Base-by-base conservation (phyloP, 2,329 filamentous ascomycete species). In the Sporothrix dimorphospora region DNA sequence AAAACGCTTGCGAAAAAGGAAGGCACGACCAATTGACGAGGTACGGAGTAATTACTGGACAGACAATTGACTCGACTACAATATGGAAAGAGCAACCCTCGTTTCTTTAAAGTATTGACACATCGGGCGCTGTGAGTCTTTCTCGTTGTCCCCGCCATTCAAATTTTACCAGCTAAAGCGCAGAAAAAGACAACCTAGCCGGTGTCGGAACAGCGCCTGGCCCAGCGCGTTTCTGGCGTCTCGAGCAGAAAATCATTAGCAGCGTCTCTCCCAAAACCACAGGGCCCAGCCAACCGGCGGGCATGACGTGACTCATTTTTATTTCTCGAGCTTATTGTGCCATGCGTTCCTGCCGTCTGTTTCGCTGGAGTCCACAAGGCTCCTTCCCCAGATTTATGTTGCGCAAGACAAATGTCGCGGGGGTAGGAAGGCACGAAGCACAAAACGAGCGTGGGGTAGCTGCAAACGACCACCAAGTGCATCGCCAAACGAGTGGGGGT, bases 131-230 rank as follows among this genome's bases (percentile, higher is more conserved):
- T 34, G 38, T 71, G 57, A 57, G 59, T 71, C 69, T 30, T 47
- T 21, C 57, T 21, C 40, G 38, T n/a, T 24, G 42, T n/a, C 69
- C 45, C 66, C 59, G 59, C 59, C 59, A 65, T 69, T 69, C 30
- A 57, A 69, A 42, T 55, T 71, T 51, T 71, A 38, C 38, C 51
- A 68, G 40, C 53, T 66, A 71, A 55, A 63, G 55, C 69, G 30
- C 55, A 30, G 45, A 61, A 47, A 16, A 61, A 40, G 14, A 45
- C 21, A 45, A 59, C 55, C 34, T 45, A 72, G 71, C 71, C 71
- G 71, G 71, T 72, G 65, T 69, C 71, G 71, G 71, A 65, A 47
- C 61, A 53, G 49, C 34, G 30, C 42, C n/a, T 38, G 21, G 27
- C 24, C 47, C 66, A 69, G 47, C 66, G 47, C 51, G 34, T 45